Percentiles rank a stretch among this genome's conserved stretches.
Conservation (phyloP, 345 rosid genomes). For the Lagerstroemia speciosa region DNA sequence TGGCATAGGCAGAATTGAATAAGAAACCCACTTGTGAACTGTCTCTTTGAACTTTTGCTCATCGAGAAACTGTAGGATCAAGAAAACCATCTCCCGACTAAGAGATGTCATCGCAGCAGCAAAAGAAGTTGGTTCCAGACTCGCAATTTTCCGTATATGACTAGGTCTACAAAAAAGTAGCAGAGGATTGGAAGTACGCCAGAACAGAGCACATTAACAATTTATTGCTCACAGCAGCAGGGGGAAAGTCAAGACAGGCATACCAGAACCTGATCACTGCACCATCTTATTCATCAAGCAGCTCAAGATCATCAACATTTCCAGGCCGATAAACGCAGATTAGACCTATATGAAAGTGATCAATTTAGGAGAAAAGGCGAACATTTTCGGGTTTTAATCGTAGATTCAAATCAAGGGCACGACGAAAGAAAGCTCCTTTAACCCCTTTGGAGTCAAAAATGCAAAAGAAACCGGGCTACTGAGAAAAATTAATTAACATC, state of each 20-base stretch:
- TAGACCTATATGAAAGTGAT: constrained; percentile 1
- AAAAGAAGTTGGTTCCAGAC: constrained; percentile 19
- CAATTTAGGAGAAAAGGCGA: constrained; percentile 15
- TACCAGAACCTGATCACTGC: constrained; percentile 35
- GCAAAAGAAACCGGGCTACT: constrained; percentile 19
- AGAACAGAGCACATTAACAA: not conserved
- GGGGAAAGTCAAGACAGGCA: not conserved
- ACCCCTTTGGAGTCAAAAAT: constrained; percentile 20
- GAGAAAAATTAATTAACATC: not conserved
- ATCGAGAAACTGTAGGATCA: constrained; percentile 97
- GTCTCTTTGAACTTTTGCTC: constrained; percentile 99
- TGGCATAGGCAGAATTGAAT: constrained; percentile 24
- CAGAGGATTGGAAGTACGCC: not conserved
- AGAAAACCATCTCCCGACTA: constrained; percentile 96
- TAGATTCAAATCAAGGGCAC: not conserved
- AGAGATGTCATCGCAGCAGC: constrained; percentile 76
- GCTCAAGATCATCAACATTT: constrained; percentile 11
- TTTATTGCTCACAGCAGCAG: not conserved
- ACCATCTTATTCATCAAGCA: not conserved
- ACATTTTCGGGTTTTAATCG: constrained; percentile 7
- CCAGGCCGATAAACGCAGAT: constrained; percentile 2
- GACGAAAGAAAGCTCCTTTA: constrained; percentile 32
- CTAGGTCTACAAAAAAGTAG: constrained; percentile 53
- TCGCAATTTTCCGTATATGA: constrained; percentile 12
- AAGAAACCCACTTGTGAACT: constrained; percentile 68